These are phyloP conservation scores for Tetracladium marchalianum DNA, from an alignment of 495 filamentous ascomycete species.

Conservation along the genomic window DNA sequence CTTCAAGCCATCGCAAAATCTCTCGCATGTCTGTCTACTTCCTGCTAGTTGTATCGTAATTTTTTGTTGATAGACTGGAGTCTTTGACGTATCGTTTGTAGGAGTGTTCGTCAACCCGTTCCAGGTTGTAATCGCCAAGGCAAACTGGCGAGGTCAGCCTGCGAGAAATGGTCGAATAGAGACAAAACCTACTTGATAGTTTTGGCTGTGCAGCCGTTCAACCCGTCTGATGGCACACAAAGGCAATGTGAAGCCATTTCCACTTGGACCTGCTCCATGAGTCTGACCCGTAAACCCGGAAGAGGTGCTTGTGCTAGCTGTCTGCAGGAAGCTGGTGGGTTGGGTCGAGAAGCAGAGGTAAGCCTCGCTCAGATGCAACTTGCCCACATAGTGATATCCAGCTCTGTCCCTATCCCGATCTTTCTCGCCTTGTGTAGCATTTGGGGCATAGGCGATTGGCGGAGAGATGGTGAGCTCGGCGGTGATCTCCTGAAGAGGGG, in stretches of 20 bases:
- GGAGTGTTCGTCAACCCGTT: conserved; percentile 56
- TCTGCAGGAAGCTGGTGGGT: conserved; percentile 72
- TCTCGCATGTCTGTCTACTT: conserved; percentile 77
- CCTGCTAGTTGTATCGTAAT: conserved; percentile 86
- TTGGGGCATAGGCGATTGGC: conserved; percentile 31
- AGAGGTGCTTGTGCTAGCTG: conserved; percentile 63
- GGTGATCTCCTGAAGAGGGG: conserved; percentile 87
- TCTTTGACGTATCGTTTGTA: conserved; percentile 32
- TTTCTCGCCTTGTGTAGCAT: conserved; percentile 49
- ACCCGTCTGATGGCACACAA: conserved; percentile 85
- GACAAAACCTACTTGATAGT: conserved; percentile 44
- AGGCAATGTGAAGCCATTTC: conserved; percentile 94
- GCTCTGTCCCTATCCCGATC: conserved; percentile 42
- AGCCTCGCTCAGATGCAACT: conserved; percentile 85
- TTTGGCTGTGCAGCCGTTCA: conserved; percentile 83
- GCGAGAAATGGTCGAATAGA: background rate
- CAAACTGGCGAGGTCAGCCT: conserved; percentile 46
- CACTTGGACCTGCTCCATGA: conserved; percentile 82
- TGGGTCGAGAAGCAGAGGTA: conserved; percentile 96
- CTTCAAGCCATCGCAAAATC: conserved; percentile 94
- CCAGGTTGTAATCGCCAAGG: conserved; percentile 91
- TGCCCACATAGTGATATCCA: conserved; percentile 84
- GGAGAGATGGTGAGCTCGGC: conserved; percentile 84
- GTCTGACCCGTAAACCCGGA: conserved; percentile 79
- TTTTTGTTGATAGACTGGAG: conserved; percentile 55